A percentile compares a stretch with the other conserved stretches of the same genome.
These are phyloP conservation scores for Aspergillus versicolor DNA, from an alignment of 2,329 filamentous ascomycete genomes.

Conservation along the genomic window DNA sequence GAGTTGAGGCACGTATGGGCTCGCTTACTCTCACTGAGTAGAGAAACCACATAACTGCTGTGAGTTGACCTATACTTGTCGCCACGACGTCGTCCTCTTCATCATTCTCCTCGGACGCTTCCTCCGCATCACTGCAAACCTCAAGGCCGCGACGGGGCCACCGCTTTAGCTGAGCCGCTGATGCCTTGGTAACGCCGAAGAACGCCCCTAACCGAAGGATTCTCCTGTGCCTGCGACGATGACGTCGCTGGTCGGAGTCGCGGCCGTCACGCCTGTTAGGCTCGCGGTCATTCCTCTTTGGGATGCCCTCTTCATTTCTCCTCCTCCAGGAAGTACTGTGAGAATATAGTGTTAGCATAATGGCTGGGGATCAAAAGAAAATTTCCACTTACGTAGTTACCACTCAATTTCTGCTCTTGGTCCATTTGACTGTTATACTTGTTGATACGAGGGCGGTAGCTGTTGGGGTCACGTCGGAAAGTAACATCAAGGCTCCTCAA, in stretches of 20 bases:
- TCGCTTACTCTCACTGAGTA: background rate
- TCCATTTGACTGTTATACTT: constrained; percentile 94
- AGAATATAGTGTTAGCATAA: constrained; percentile 10
- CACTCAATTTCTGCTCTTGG: constrained; percentile 90
- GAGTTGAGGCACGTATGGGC: background rate
- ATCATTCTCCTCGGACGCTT: constrained; percentile 57
- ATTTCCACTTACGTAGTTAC: constrained; percentile 74
- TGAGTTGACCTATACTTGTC: background rate
- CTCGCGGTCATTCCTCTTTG: constrained; percentile 40
- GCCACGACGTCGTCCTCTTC: constrained; percentile 40
- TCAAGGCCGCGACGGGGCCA: constrained; percentile 26
- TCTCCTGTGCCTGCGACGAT: constrained; percentile 31
- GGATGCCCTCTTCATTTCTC: constrained; percentile 67
- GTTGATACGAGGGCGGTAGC: constrained; percentile 97
- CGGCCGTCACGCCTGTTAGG: constrained; percentile 37
- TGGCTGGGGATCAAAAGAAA: background rate
- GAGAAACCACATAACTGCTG: background rate
- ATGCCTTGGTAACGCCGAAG: constrained; percentile 45
- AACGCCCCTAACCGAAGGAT: constrained; percentile 38
- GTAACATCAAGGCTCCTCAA: constrained; percentile 96
- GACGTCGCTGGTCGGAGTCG: constrained; percentile 35
- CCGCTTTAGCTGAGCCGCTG: constrained; percentile 29
- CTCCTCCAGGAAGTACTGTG: constrained; percentile 92
- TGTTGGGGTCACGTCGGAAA: constrained; percentile 95
- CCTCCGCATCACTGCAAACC: constrained; percentile 55